phyloP scores from a whole-genome alignment of 2,329 filamentous ascomycete species.

The Nigrospora oryzae region DNA sequence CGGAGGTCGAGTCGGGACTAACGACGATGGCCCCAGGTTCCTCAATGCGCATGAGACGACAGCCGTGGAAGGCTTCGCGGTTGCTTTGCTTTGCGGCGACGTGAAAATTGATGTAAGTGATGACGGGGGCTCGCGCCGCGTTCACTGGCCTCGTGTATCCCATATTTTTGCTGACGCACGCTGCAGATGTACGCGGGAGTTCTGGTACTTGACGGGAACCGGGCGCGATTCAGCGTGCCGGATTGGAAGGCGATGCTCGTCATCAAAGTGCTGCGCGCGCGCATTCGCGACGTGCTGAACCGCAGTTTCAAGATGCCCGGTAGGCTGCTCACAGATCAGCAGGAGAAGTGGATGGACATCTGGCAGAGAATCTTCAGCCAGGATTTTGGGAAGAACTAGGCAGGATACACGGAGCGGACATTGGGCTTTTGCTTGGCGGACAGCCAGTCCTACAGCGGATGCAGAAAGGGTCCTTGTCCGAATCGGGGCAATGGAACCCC shows the following conservation, averaged over 20 bases:
- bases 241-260: constrained; percentile 90
- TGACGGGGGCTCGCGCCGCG: neutral
- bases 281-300: constrained; percentile 68
- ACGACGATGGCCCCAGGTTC: constrained; percentile 35
- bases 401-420: neutral
- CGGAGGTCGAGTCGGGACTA: too few relatives aligned
- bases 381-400: constrained; percentile 17
- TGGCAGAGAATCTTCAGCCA: constrained; percentile 64
- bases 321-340: constrained; percentile 53
- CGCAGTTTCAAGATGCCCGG: constrained; percentile 61
- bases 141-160: neutral
- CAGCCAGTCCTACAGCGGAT: neutral
- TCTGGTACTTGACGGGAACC: constrained; percentile 78
- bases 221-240: constrained; percentile 71
- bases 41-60: constrained; percentile 90
- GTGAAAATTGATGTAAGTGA: constrained; percentile 68
- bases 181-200: constrained; percentile 75
- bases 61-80: constrained; percentile 70
- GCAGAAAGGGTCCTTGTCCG: neutral
- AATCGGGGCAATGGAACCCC: too few relatives aligned
- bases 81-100: constrained; percentile 81
- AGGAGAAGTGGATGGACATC: constrained; percentile 65
- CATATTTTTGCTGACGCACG: constrained; percentile 4
- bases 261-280: constrained; percentile 69
- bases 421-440: neutral